Conservation (phyloP, 2,329 filamentous ascomycete species). For the Scedosporium boydii region DNA sequence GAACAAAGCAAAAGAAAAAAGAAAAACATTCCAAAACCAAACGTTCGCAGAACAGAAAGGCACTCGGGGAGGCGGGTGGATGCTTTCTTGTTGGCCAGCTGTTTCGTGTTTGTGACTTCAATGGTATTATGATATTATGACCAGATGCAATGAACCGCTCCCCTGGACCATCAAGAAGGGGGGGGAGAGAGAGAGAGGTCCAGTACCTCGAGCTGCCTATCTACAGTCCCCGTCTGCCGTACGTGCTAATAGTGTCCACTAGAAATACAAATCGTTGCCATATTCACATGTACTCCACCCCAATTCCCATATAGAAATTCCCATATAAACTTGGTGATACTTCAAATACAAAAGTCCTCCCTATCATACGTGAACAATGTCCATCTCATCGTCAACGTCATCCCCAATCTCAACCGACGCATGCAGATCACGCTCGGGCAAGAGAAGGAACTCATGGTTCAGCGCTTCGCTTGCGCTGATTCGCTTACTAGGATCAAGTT, state of each 20-base stretch:
- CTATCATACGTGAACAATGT: not conserved
- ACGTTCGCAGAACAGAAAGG: not conserved
- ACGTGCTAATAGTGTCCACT: not conserved
- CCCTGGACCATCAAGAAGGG: not conserved
- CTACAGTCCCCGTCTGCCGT: not conserved
- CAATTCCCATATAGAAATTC: not conserved
- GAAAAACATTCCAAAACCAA: not conserved
- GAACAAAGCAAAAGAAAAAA: not conserved
- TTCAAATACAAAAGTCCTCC: not conserved
- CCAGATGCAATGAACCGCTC: not conserved
- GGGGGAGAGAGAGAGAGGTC: not conserved
- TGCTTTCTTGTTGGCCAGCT: not conserved
- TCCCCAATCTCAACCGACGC: not conserved
- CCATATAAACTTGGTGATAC: not conserved
- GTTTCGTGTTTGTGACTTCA: not conserved
- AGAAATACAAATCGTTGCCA: not conserved
- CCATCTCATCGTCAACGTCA: slow-evolving; percentile 7
- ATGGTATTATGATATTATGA: not conserved
- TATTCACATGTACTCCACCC: not conserved
- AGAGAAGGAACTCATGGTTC: slow-evolving; percentile 57
- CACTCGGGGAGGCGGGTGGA: not conserved
- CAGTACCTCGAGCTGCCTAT: not conserved
- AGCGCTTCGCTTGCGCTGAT: slow-evolving; percentile 70
- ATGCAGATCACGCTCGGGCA: slow-evolving; percentile 7
- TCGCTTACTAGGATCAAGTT: slow-evolving; percentile 63